These are phyloP conservation scores for Pulchroboletus neoregius DNA, from an alignment of 1,284 basidiomycete genomes.

Conservation along the genomic window DNA sequence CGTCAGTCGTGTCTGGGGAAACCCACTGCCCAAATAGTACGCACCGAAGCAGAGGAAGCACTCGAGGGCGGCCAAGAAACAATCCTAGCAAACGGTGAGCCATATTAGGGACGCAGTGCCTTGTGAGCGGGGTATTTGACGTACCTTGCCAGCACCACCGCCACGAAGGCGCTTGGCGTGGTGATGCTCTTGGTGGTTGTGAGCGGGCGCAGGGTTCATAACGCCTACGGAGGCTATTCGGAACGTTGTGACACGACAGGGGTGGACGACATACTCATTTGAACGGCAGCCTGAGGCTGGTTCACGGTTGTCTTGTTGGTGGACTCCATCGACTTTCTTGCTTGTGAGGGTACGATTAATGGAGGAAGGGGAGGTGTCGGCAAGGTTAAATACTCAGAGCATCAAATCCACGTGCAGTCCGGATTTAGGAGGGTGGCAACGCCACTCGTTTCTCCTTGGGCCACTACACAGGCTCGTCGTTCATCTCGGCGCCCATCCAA, in stretches of 20 bases:
- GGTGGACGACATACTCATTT: conserved; percentile 42
- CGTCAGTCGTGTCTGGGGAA: conserved; percentile 1
- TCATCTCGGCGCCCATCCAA: no score
- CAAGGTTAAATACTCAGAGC: conserved; percentile 22
- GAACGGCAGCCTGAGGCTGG: conserved; percentile 45
- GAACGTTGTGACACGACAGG: background rate
- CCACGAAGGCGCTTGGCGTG: conserved; percentile 46
- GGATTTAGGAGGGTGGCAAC: no score
- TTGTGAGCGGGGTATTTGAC: background rate
- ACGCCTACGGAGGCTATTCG: conserved; percentile 26
- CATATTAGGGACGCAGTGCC: background rate
- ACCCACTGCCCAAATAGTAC: conserved; percentile 16
- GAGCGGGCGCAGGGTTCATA: conserved; percentile 38
- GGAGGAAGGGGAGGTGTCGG: background rate
- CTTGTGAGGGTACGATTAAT: conserved; percentile 22
- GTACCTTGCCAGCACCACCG: conserved; percentile 46
- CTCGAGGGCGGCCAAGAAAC: conserved; percentile 43
- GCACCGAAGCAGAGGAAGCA: conserved; percentile 54
- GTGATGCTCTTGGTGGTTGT: conserved; percentile 37
- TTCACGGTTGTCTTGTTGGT: conserved; percentile 38
- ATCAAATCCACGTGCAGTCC: conserved; percentile 17
- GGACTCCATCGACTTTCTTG: conserved; percentile 30
- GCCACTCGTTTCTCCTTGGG: no score
- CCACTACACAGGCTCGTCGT: no score
- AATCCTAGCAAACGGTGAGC: conserved; percentile 39